phyloP scores from a whole-genome alignment of 306 rosid species.

The Pyrus communis region DNA sequence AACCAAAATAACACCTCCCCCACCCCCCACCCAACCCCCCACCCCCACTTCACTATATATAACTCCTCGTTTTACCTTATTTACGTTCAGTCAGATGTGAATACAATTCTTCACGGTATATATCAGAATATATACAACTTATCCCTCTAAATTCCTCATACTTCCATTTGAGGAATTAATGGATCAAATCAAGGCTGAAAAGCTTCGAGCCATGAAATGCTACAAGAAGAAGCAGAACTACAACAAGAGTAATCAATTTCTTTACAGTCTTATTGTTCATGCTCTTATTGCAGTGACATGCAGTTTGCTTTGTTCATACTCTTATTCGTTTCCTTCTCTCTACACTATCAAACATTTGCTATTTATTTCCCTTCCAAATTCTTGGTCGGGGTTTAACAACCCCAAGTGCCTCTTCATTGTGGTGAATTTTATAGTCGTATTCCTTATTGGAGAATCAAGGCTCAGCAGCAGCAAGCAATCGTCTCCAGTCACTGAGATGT shows the following conservation, averaged over 20 bases:
- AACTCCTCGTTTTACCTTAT: slow-evolving; percentile 9
- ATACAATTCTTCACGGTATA: neutral
- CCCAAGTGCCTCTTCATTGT: slow-evolving; percentile 35
- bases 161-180: neutral
- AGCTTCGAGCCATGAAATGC: slow-evolving; percentile 19
- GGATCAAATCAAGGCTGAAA: slow-evolving; percentile 17
- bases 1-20: neutral
- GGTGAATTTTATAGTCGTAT: slow-evolving; percentile 31
- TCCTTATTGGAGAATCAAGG: slow-evolving; percentile 38
- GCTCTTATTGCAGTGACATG: slow-evolving; percentile 25
- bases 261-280: slow-evolving; percentile 18
- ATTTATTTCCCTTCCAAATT: slow-evolving; percentile 14
- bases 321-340: slow-evolving; percentile 23
- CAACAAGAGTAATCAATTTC: neutral
- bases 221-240: slow-evolving; percentile 3
- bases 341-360: slow-evolving; percentile 10
- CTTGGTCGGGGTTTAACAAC: slow-evolving; percentile 17
- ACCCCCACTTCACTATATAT: slow-evolving; percentile 8
- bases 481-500: slow-evolving; percentile 8
- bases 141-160: neutral
- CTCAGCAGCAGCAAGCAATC: slow-evolving; percentile 5
- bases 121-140: neutral
- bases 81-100: slow-evolving; percentile 23
- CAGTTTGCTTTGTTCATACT: slow-evolving; percentile 21
- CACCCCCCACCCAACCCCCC: no score